phyloP scores from a whole-genome alignment of 2,329 filamentous ascomycete species.

The Chaetomiaceae sp. region DNA sequence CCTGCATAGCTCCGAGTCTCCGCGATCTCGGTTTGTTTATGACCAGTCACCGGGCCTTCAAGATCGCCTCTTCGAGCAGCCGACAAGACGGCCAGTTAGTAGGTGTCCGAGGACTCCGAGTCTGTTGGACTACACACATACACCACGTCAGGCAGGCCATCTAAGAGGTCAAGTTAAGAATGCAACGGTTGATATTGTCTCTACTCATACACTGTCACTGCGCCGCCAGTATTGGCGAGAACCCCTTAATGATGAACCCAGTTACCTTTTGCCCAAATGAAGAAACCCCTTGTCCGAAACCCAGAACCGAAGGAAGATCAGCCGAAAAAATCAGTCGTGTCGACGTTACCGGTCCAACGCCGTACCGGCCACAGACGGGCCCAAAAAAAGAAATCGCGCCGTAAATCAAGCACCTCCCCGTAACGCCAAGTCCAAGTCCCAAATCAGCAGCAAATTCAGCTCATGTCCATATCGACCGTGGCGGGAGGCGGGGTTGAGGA shows the following conservation, averaged over 20 bases:
- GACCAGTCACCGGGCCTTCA: too few species aligned
- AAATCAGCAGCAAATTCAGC: conserved; percentile 27
- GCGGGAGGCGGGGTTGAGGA: conserved; percentile 38
- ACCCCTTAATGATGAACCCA: conserved; percentile 8
- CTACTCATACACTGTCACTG: conserved; percentile 19
- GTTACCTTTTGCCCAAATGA: conserved; percentile 21
- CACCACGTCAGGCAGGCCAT: too few species aligned
- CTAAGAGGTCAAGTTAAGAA: neutral
- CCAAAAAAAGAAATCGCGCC: conserved; percentile 16
- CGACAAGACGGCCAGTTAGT: too few species aligned
- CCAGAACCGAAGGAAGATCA: too few species aligned
- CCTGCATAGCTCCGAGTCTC: too few species aligned
- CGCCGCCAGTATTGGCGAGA: neutral
- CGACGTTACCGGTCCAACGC: conserved; percentile 21
- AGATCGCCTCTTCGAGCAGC: too few species aligned
- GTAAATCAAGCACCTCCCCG: conserved; percentile 12
- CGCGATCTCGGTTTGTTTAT: too few species aligned
- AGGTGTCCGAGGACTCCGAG: too few species aligned
- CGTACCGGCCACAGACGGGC: conserved; percentile 19
- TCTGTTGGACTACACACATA: too few species aligned
- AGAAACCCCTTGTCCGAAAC: conserved; percentile 3
- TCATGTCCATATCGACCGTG: conserved; percentile 36
- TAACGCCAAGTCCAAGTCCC: conserved; percentile 22
- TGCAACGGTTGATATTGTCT: neutral
- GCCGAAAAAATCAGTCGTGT: conserved; percentile 8